Evolutionary conservation across 306 rosid species (phyloP).

Genomic region (Cicer chorassanicum): DNA sequence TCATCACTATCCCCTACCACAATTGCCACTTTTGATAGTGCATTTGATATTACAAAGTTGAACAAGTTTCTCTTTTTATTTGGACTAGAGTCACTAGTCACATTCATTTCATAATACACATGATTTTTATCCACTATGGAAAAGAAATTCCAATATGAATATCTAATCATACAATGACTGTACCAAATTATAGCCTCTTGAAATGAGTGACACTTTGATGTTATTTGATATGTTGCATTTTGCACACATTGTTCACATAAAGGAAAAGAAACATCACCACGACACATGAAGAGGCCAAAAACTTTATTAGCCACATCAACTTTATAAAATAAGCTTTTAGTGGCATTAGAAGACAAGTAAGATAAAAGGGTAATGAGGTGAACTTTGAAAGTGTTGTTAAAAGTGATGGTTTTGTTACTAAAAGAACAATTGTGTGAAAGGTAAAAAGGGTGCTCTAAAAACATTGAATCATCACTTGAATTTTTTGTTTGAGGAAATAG

Average conservation of each 20-base stretch:
- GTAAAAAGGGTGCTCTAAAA: conserved; percentile 3
- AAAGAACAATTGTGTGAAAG: conserved; percentile 26
- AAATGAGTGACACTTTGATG: background rate
- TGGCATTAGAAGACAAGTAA: conserved; percentile 43
- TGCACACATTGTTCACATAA: conserved; percentile 22
- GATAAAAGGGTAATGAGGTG: conserved; percentile 10
- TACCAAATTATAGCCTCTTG: conserved; percentile 41
- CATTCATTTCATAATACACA: background rate
- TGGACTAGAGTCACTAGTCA: background rate
- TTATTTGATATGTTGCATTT: background rate
- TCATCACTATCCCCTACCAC: background rate
- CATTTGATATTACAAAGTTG: background rate
- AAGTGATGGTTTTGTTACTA: background rate
- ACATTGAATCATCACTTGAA: background rate
- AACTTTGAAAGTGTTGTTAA: conserved; percentile 5
- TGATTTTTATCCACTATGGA: conserved; percentile 1
- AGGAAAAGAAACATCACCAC: background rate
- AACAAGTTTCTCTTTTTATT: background rate
- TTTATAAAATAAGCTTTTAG: background rate
- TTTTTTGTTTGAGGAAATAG: conserved; percentile 28
- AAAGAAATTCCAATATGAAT: conserved; percentile 29
- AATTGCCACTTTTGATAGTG: background rate
- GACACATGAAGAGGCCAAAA: conserved; percentile 46
- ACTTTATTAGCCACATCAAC: background rate
- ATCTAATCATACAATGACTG: conserved; percentile 34